phyloP scores from a whole-genome alignment of 225 moss, liverwort and hornwort genomes.

The Straminergon stramineum region DNA sequence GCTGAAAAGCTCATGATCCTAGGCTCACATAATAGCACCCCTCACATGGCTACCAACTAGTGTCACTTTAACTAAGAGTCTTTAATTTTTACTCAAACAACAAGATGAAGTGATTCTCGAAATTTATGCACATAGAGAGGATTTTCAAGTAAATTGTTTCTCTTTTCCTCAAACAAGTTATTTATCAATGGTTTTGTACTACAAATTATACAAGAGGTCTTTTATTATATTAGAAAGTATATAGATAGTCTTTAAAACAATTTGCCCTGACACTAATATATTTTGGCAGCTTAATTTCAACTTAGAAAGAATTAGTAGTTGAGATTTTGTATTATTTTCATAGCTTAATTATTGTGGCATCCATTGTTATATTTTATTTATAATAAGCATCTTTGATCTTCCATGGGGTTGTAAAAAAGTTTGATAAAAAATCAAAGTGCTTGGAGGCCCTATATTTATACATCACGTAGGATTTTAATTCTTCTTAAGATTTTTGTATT shows the following conservation, averaged over 20 bases:
- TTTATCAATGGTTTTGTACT: no score
- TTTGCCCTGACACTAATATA: fast-evolving
- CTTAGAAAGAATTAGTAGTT: neutral
- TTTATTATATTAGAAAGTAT: neutral
- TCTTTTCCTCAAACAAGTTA: neutral
- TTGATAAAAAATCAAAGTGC: neutral
- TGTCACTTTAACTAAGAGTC: neutral
- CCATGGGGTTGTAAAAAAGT: fast-evolving
- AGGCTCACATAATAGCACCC: no score
- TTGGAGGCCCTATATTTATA: neutral
- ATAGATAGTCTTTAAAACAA: neutral
- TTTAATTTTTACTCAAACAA: neutral
- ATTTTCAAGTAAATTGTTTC: neutral
- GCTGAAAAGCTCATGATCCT: no score
- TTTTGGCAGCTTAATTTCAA: neutral
- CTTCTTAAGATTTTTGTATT: neutral
- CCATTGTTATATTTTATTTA: neutral
- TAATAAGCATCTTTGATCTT: neutral
- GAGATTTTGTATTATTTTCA: neutral
- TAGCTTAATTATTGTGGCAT: neutral
- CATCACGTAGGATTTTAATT: neutral
- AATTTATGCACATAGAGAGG: fast-evolving
- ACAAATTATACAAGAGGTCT: neutral
- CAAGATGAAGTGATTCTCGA: neutral
- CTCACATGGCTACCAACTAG: neutral